Evolutionary conservation across 2,329 filamentous ascomycete genomes (phyloP), one percentile per base, ranked within the genome.

Genomic region (Venturia pyrina): DNA sequence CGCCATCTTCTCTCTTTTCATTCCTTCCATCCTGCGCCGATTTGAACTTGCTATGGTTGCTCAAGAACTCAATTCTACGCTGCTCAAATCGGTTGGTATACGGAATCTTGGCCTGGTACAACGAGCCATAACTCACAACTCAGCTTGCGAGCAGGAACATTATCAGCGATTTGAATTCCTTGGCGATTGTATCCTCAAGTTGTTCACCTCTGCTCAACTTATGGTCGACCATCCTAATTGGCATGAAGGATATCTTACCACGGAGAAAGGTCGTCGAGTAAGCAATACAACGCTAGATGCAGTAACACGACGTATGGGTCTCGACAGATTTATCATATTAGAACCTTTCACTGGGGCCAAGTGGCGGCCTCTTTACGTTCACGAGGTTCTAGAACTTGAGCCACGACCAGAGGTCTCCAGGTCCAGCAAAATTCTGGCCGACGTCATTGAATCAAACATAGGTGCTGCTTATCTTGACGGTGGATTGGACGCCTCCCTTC

Each of bases 81-180:
- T 87, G 2, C 75, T 93, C 1, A 72, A 74, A 17, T 73, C 78
- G 1, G 75, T 91, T 0, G 72, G 73, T 0, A 82, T 93, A 44
- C 37, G 56, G 2, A 75, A 89, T 68, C 69, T 85, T 3, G 75
- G 78, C 0, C 77, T 89, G 43, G 72, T 96, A 0, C 73, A 86
- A 1, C 87, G 85, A 11, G 91, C 93, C 0, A 87, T 96, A 62
- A 89, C 84, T 63, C 80, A 90, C 0, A 84, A 87, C 0, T 80
- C 80, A 1, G 86, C 90, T 0, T 72, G 75, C 2, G 85, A 87
- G 61, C 74, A 78, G 1, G 82, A 81, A 0, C 83, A 96, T 69
- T 97, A 97, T 72, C 89, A 98, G 71, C 82, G 89, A 2, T 79
- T 96, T 0, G 95, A 98, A 73, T 96, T 96, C 70, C 78, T 97